phyloP scores from a whole-genome alignment of 1,139 yeast species.

The Torulaspora globosa region DNA sequence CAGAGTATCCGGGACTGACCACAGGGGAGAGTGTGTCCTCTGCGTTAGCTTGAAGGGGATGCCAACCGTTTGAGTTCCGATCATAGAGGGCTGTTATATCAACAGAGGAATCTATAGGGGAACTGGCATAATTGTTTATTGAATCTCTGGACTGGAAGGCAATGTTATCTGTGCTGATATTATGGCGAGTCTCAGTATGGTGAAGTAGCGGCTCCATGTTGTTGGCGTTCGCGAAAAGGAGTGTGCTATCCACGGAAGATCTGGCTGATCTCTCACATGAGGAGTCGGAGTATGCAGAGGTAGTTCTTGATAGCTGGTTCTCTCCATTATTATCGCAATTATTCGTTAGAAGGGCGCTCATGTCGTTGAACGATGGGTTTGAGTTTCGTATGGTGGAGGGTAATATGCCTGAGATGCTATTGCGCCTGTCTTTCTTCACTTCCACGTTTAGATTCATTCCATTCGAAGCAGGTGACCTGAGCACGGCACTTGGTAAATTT shows the following conservation, averaged over 20 bases:
- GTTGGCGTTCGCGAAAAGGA: constrained; percentile 11
- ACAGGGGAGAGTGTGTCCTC: constrained; percentile 20
- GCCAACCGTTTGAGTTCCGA: constrained; percentile 31
- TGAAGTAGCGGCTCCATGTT: constrained; percentile 26
- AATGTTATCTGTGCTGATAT: constrained; percentile 22
- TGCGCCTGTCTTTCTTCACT: constrained; percentile 8
- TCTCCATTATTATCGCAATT: constrained; percentile 10
- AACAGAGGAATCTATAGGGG: constrained; percentile 27
- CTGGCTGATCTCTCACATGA: constrained; percentile 22
- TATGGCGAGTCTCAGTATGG: constrained; percentile 17
- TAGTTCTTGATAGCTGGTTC: constrained; percentile 5
- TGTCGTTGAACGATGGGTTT: constrained; percentile 25
- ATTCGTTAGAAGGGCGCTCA: constrained; percentile 26
- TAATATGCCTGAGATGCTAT: constrained; percentile 27
- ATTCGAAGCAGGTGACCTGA: constrained; percentile 30
- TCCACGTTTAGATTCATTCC: constrained; percentile 14
- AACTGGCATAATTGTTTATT: constrained; percentile 16
- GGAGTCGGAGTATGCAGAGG: constrained; percentile 13
- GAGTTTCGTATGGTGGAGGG: constrained; percentile 40
- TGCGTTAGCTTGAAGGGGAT: constrained; percentile 25
- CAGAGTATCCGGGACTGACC: constrained; percentile 17
- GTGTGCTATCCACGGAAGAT: constrained; percentile 25
- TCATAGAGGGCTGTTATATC: constrained; percentile 33
- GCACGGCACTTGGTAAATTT: constrained; percentile 37
- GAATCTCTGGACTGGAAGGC: constrained; percentile 26